Conservation (phyloP, 2,329 filamentous ascomycete species). For the Aspergillus sp. region DNA sequence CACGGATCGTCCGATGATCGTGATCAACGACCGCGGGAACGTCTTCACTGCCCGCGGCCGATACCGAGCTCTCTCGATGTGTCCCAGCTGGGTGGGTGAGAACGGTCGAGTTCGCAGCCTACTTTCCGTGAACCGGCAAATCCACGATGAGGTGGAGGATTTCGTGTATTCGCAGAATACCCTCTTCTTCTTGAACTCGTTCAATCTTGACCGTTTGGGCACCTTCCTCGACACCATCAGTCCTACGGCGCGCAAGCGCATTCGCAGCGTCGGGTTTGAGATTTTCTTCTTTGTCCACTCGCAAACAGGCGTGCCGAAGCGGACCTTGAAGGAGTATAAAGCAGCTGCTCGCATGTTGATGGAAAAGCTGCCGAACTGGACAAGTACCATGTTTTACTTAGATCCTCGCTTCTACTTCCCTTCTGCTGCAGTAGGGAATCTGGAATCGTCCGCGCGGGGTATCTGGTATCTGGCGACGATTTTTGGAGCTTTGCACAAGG, state of each 20-base stretch:
- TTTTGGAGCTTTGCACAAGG: slow-evolving; percentile 30
- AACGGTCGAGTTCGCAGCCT: slow-evolving; percentile 35
- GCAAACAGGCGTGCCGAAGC: slow-evolving; percentile 37
- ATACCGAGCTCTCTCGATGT: slow-evolving; percentile 37
- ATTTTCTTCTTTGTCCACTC: slow-evolving; percentile 40
- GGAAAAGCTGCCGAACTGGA: slow-evolving; percentile 31
- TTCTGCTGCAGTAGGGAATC: slow-evolving; percentile 28
- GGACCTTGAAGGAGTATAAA: slow-evolving; percentile 34
- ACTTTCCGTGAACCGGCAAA: slow-evolving; percentile 35
- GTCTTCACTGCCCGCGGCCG: slow-evolving; percentile 34
- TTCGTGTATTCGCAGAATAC: slow-evolving; percentile 38
- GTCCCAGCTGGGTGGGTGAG: slow-evolving; percentile 36
- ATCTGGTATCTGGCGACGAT: slow-evolving; percentile 34
- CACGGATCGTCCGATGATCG: slow-evolving; percentile 35
- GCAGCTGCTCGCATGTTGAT: slow-evolving; percentile 27
- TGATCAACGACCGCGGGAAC: slow-evolving; percentile 36
- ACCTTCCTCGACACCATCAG: slow-evolving; percentile 38
- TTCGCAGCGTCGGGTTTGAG: slow-evolving; percentile 41
- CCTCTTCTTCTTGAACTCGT: slow-evolving; percentile 39
- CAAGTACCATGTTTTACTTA: slow-evolving; percentile 34
- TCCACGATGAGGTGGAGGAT: slow-evolving; percentile 40
- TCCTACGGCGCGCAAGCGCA: slow-evolving; percentile 31
- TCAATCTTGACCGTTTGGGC: slow-evolving; percentile 33
- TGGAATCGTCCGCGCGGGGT: slow-evolving; percentile 32
- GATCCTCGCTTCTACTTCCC: slow-evolving; percentile 40